Evolutionary conservation across 75 land plant genomes (phyloP).

Genomic region (Larix kaempferi): DNA sequence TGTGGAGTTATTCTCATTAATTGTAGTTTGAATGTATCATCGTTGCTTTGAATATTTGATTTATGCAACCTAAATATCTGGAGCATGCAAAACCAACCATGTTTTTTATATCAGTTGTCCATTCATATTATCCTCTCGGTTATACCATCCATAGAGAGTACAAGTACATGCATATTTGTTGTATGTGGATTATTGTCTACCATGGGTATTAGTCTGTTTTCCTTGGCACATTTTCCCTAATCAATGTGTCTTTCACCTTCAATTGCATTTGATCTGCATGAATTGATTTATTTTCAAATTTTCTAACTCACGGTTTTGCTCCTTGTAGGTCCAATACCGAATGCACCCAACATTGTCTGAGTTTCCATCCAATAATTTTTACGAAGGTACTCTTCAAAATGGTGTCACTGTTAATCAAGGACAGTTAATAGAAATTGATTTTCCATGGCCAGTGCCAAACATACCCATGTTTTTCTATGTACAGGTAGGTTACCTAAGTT

Average conservation of each 20-base stretch:
- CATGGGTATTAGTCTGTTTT: too few species aligned
- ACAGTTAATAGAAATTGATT: constrained; percentile 84
- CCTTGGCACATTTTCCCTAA: neutral
- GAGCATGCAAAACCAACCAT: neutral
- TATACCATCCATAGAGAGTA: neutral
- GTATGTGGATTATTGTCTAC: too few species aligned
- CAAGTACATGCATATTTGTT: neutral
- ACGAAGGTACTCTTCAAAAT: constrained; percentile 98
- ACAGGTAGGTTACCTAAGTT: constrained; percentile 50
- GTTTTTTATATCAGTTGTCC: neutral
- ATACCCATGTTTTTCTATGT: constrained; percentile 99
- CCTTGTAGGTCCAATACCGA: constrained; percentile 92
- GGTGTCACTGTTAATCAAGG: constrained; percentile 94
- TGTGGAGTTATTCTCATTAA: too few species aligned
- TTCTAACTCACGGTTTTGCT: neutral
- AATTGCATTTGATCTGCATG: neutral
- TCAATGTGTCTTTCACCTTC: neutral
- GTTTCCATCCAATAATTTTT: constrained; percentile 98
- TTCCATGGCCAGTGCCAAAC: constrained; percentile 99
- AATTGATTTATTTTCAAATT: neutral
- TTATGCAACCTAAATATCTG: neutral
- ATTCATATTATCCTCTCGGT: neutral
- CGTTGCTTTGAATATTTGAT: too few species aligned
- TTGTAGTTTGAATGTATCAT: too few species aligned
- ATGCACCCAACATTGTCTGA: constrained; percentile 98